These are phyloP conservation scores for Cladophialophora exuberans DNA, from an alignment of 2,329 filamentous ascomycete species.

Conservation along the genomic window DNA sequence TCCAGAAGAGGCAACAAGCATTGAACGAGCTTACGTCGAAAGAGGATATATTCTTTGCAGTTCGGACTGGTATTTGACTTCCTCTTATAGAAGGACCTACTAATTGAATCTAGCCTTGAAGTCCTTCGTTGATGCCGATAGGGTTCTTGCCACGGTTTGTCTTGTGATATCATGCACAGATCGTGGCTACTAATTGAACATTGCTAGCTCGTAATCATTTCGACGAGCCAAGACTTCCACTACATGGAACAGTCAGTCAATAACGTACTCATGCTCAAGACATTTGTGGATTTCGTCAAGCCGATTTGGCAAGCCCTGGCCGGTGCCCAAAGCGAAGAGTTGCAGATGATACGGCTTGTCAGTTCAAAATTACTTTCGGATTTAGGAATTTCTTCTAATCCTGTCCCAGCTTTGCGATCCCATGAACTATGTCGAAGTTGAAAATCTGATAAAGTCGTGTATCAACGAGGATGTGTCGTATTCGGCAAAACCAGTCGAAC, in stretches of 20 bases:
- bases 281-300: conserved; percentile 71
- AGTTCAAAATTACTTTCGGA: conserved; percentile 5
- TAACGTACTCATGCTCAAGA: conserved; percentile 82
- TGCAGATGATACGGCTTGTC: conserved; percentile 68
- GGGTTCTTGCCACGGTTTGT: conserved; percentile 71
- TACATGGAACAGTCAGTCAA: conserved; percentile 82
- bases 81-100: conserved; percentile 28
- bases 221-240: conserved; percentile 65
- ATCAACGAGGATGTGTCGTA: conserved; percentile 84
- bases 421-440: conserved; percentile 62
- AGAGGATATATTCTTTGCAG: conserved; percentile 81
- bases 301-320: conserved; percentile 70
- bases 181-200: conserved; percentile 25
- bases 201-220: conserved; percentile 73
- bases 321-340: conserved; percentile 65
- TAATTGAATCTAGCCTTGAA: conserved; percentile 63
- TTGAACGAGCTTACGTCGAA: conserved; percentile 79
- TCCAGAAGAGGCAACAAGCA: conserved; percentile 76
- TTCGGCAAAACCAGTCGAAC: conserved; percentile 76
- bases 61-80: conserved; percentile 63
- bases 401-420: conserved; percentile 63
- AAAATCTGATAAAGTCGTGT: conserved; percentile 66
- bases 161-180: conserved; percentile 12
- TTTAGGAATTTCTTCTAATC: conserved; percentile 14
- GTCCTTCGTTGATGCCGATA: conserved; percentile 77